phyloP scores from a whole-genome alignment of 805 yeast genomes.

The Clavispora carvajalis region DNA sequence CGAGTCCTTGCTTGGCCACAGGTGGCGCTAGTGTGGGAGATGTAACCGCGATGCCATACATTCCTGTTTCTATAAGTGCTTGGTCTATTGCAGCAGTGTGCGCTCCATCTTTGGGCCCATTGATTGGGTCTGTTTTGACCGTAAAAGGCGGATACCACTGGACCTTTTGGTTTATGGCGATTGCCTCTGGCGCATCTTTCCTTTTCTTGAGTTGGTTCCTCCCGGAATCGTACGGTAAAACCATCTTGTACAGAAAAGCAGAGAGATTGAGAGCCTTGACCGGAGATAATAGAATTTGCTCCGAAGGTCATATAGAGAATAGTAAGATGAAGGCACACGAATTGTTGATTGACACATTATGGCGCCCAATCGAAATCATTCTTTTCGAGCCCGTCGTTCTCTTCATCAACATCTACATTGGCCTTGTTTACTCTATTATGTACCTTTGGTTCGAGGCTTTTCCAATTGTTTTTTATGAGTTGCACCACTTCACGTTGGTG shows the following conservation, averaged over 20 bases:
- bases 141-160: conserved; percentile 39
- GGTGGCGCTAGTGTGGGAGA: conserved; percentile 57
- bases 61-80: conserved; percentile 42
- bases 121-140: conserved; percentile 48
- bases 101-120: conserved; percentile 54
- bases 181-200: conserved; percentile 34
- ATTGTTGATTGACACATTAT: conserved; percentile 28
- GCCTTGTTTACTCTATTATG: conserved; percentile 46
- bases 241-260: conserved; percentile 45
- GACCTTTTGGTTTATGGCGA: conserved; percentile 48
- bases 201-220: conserved; percentile 34
- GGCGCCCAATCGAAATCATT: conserved; percentile 48
- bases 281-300: conserved; percentile 42
- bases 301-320: conserved; percentile 35
- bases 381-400: conserved; percentile 53
- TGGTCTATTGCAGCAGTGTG: conserved; percentile 52
- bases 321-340: conserved; percentile 16
- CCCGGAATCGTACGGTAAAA: conserved; percentile 46
- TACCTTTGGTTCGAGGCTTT: conserved; percentile 59
- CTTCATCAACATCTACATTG: conserved; percentile 46
- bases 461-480: conserved; percentile 48
- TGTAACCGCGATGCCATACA: conserved; percentile 34
- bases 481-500: conserved; percentile 43
- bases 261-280: conserved; percentile 42
- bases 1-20: conserved; percentile 53